A percentile compares a stretch with the other conserved stretches of the same genome.
These are phyloP conservation scores for Arthrinium puccinioides DNA, from an alignment of 2,329 filamentous ascomycete species.

Conservation along the genomic window DNA sequence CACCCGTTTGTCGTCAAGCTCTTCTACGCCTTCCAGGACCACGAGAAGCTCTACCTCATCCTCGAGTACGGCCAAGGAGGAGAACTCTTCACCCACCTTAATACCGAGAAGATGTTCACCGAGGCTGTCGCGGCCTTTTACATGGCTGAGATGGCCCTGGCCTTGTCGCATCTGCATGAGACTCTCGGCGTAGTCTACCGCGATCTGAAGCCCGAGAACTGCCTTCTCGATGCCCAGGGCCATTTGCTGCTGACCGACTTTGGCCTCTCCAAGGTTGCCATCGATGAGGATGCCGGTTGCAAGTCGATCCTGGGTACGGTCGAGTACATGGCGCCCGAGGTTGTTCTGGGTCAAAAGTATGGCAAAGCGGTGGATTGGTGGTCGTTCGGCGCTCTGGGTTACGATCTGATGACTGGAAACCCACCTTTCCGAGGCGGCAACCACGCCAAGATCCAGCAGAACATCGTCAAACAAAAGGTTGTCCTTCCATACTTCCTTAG, in stretches of 20 bases:
- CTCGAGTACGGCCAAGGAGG: conserved; percentile 96
- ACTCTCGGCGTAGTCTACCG: conserved; percentile 92
- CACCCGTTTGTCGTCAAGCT: conserved; percentile 98
- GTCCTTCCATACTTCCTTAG: conserved; percentile 83
- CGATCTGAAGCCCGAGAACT: conserved; percentile 97
- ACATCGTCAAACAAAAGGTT: conserved; percentile 90
- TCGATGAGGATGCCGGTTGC: conserved; percentile 63
- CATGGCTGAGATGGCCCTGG: conserved; percentile 96
- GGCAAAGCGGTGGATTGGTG: conserved; percentile 97
- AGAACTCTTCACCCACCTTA: conserved; percentile 92
- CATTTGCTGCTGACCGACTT: conserved; percentile 95
- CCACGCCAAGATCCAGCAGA: conserved; percentile 90
- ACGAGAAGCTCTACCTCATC: conserved; percentile 94
- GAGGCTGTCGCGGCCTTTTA: conserved; percentile 90
- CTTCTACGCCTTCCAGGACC: conserved; percentile 97
- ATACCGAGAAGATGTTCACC: conserved; percentile 89
- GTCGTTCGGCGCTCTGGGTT: conserved; percentile 90
- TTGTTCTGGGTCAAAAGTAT: conserved; percentile 81
- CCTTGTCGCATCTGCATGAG: conserved; percentile 85
- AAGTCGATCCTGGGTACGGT: conserved; percentile 90
- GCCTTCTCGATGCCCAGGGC: conserved; percentile 82
- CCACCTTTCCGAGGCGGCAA: conserved; percentile 89
- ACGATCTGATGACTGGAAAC: conserved; percentile 84
- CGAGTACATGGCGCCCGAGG: conserved; percentile 98
- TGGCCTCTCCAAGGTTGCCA: conserved; percentile 87